phyloP scores from a whole-genome alignment of 169 alveolate species.

The Cryptosporidium felis region DNA sequence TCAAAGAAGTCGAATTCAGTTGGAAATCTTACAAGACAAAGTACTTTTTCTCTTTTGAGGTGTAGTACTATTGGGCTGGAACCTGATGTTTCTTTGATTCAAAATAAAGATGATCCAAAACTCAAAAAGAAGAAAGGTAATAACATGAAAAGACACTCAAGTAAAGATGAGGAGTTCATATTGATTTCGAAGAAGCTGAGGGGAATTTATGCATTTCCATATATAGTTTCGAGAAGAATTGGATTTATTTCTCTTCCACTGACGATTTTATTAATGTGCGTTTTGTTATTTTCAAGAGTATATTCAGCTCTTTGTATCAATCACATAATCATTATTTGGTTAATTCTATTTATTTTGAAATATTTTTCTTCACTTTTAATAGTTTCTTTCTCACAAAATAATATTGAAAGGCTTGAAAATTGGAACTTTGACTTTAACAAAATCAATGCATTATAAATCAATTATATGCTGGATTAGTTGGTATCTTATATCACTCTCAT shows the following conservation, averaged over 20 bases:
- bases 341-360: slow-evolving; percentile 23
- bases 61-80: slow-evolving; percentile 59
- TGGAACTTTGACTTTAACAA: slow-evolving; percentile 62
- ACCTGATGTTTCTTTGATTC: slow-evolving; percentile 40
- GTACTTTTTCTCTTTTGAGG: background rate
- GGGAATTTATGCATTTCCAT: slow-evolving; percentile 61
- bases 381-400: slow-evolving; percentile 46
- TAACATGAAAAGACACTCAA: background rate
- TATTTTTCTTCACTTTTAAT: slow-evolving; percentile 33
- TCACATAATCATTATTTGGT: slow-evolving; percentile 56
- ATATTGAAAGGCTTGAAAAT: slow-evolving; percentile 27
- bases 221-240: slow-evolving; percentile 53
- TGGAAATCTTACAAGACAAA: slow-evolving; percentile 5
- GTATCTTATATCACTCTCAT: slow-evolving; percentile 31
- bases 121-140: slow-evolving; percentile 4
- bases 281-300: slow-evolving; percentile 26
- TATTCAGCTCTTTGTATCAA: slow-evolving; percentile 31
- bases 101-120: slow-evolving; percentile 26
- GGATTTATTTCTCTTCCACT: slow-evolving; percentile 66
- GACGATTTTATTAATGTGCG: slow-evolving; percentile 53
- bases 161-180: background rate
- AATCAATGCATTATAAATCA: slow-evolving; percentile 53
- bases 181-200: slow-evolving; percentile 49
- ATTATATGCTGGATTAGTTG: slow-evolving; percentile 1
- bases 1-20: background rate